Evolutionary conservation across 2,329 filamentous ascomycete genomes (phyloP), one percentile per base, ranked within the genome.

Genomic region (Stagonosporopsis cucurbitacearum): DNA sequence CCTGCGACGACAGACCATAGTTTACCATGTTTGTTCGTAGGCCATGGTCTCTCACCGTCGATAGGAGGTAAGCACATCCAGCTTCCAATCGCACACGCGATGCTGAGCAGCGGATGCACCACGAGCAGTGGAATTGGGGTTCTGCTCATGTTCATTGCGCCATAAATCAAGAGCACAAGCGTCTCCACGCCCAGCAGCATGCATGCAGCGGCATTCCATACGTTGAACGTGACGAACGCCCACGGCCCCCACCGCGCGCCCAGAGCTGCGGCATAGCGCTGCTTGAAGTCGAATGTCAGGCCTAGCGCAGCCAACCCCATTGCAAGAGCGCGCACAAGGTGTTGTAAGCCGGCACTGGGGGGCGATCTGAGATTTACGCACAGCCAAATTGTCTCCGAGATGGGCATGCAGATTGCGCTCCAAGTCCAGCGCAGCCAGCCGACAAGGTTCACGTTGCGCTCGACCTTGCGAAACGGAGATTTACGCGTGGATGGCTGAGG

Each of bases 371-470:
- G 36, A 30, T 59, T 26, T 2, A 48, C 35, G 40, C 37, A 19
- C 2, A 57, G 17, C 57, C 57, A 59, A 37, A 53, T 59, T 4
- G 57, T 28, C 13, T 53, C 52, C 17, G 52, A 59, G 30, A 59
- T 36, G 26, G 57, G 57, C 20, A 48, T 56, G 43, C 57, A 59
- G 47, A 59, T 41, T 20, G 52, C 57, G 33, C 57, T 59, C 57
- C 57, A 59, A 2, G 12, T 17, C 52, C 56, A 56, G 30, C 56
- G 44, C 8, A 57, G 30, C 54, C 54, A 57, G 22, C 54, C 54
- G 13, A 45, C 45, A 1, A 28, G 2, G 2, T 20, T 32, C n/a
- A 57, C 48, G 1, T 43, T 42, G 9, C 40, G 35, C 13, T 52
- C 36, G 4, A 48, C 5, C 6, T 12, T 13, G 23, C 23, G 8